phyloP scores from a whole-genome alignment of 1,284 basidiomycete genomes.

The Irpex rosettiformis region DNA sequence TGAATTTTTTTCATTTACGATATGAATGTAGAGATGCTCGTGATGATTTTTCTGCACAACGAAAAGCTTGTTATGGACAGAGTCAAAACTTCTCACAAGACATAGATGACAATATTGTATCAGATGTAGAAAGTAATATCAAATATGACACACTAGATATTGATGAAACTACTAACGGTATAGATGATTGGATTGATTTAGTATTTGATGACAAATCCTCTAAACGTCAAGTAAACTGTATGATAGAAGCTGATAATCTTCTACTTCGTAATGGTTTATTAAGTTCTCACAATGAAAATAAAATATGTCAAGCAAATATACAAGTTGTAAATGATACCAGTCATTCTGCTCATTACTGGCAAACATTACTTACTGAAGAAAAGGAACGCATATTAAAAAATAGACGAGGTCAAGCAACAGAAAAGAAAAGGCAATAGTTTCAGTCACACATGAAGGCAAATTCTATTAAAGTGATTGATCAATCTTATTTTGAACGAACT shows the following conservation, averaged over 20 bases:
- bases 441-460: not conserved
- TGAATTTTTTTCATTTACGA: slow-evolving; percentile 19
- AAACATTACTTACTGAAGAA: not conserved
- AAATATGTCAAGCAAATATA: not conserved
- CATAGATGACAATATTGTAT: not conserved
- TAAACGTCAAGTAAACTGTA: not conserved
- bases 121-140: not conserved
- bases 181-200: not conserved
- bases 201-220: not conserved
- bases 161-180: not conserved
- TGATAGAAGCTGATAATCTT: not conserved
- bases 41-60: slow-evolving; percentile 20
- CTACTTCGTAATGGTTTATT: not conserved
- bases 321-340: not conserved
- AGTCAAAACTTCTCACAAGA: not conserved
- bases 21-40: slow-evolving; percentile 26
- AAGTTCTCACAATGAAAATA: not conserved
- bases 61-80: no score
- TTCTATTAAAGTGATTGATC: not conserved
- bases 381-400: not conserved
- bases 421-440: not conserved
- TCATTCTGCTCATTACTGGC: not conserved
- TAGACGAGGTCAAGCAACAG: not conserved
- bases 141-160: not conserved
- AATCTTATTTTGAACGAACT: not conserved